phyloP scores from a whole-genome alignment of 2,329 filamentous ascomycete species.

The Aspergillus sojae region DNA sequence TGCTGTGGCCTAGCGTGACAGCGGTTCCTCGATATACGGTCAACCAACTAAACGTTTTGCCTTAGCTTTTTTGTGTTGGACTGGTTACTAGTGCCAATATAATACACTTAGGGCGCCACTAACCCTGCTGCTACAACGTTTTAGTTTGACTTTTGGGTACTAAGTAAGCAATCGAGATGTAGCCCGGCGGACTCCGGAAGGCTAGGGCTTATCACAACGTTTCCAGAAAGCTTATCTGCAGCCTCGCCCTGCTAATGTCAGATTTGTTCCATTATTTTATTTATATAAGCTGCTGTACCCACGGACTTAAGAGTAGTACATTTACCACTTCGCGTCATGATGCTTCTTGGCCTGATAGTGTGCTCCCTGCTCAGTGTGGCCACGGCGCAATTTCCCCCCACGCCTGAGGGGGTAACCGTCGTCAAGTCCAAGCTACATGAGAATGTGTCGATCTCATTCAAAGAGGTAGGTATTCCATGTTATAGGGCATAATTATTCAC shows the following conservation, averaged over 20 bases:
- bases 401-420: constrained; percentile 43
- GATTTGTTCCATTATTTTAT: not conserved
- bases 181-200: not conserved
- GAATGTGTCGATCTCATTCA: constrained; percentile 50
- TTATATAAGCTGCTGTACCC: not conserved
- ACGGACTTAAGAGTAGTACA: not conserved
- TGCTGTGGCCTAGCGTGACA: not conserved
- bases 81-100: not conserved
- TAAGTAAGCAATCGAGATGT: not conserved
- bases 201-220: not conserved
- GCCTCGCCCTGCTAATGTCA: not conserved
- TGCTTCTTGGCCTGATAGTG: not conserved
- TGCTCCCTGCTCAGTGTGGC: not conserved
- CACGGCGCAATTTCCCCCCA: constrained; percentile 39
- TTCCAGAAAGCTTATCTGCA: not conserved
- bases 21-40: no score
- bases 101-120: not conserved
- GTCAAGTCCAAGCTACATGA: constrained; percentile 48
- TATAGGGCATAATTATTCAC: not conserved
- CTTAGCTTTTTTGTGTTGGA: no score
- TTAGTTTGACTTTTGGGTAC: not conserved
- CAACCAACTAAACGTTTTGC: not conserved
- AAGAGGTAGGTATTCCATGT: constrained; percentile 39
- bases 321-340: not conserved
- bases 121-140: no score